Percentiles rank a stretch among this genome's conserved stretches.
Evolutionary conservation across 2,329 filamentous ascomycete species (phyloP).

Genomic region (Aaosphaeria pasadenensis): DNA sequence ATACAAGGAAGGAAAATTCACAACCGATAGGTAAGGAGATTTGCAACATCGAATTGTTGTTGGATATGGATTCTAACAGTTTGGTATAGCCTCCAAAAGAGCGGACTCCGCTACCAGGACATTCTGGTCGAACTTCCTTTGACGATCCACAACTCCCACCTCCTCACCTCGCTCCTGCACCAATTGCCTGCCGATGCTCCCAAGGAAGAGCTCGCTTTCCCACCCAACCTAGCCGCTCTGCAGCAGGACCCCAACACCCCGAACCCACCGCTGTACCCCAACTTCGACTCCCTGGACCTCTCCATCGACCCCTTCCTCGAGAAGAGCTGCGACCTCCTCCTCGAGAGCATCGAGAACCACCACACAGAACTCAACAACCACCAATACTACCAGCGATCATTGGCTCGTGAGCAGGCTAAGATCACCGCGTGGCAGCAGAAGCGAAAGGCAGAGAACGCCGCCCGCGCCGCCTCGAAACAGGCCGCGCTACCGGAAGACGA

Average conservation of each 20-base stretch:
- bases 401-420: constrained; percentile 92
- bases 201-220: constrained; percentile 68
- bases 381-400: constrained; percentile 92
- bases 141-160: constrained; percentile 91
- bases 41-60: neutral
- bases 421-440: constrained; percentile 96
- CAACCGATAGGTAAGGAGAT: constrained; percentile 75
- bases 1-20: constrained; percentile 97
- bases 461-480: constrained; percentile 82
- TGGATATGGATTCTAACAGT: constrained; percentile 3
- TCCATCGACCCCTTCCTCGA: constrained; percentile 96
- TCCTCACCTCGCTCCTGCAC: constrained; percentile 92
- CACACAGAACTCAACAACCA: constrained; percentile 99
- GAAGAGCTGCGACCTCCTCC: constrained; percentile 93
- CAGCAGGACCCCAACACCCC: constrained; percentile 60
- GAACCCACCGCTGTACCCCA: constrained; percentile 71
- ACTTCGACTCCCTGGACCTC: constrained; percentile 85
- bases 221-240: constrained; percentile 75
- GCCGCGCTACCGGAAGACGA: constrained; percentile 88
- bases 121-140: constrained; percentile 90
- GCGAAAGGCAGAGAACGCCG: constrained; percentile 92
- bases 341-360: constrained; percentile 96
- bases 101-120: constrained; percentile 88
- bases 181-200: constrained; percentile 72
- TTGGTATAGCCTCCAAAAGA: constrained; percentile 76